Evolutionary conservation across 768 basidiomycete species (phyloP).

Genomic region (Leccinellum rugosiceps): DNA sequence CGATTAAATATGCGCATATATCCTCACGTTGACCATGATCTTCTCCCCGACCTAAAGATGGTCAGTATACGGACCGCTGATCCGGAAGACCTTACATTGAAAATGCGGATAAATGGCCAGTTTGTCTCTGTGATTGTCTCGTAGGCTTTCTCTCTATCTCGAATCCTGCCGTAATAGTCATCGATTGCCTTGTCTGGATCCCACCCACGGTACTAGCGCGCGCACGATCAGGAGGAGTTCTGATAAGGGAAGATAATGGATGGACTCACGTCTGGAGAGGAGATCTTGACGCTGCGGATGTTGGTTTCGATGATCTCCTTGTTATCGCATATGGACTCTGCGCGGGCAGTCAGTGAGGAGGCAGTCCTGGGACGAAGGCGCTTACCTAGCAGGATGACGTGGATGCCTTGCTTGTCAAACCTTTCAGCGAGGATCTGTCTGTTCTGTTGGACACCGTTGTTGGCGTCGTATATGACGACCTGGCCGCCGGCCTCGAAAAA

Average conservation of each 20-base stretch:
- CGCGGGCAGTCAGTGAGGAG: constrained; percentile 10
- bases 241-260: neutral
- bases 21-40: constrained; percentile 85
- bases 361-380: neutral
- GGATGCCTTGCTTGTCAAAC: constrained; percentile 82
- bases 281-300: constrained; percentile 95
- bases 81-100: constrained; percentile 57
- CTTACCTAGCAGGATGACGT: constrained; percentile 90
- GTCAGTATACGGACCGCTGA: constrained; percentile 6
- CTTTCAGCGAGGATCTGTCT: constrained; percentile 76
- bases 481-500: constrained; percentile 88
- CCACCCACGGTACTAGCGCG: constrained; percentile 81
- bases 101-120: constrained; percentile 92
- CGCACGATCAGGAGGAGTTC: neutral
- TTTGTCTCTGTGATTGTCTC: constrained; percentile 88
- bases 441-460: constrained; percentile 74
- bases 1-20: constrained; percentile 1
- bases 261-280: constrained; percentile 86
- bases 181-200: constrained; percentile 86
- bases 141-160: constrained; percentile 82
- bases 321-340: constrained; percentile 90
- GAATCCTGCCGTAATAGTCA: constrained; percentile 90
- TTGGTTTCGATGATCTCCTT: constrained; percentile 91
- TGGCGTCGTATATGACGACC: constrained; percentile 98
- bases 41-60: constrained; percentile 80